A percentile compares a stretch with the other conserved stretches of the same genome.
These are phyloP conservation scores for Apiotrichum domesticum DNA, from an alignment of 1,284 basidiomycete genomes.

Conservation along the genomic window DNA sequence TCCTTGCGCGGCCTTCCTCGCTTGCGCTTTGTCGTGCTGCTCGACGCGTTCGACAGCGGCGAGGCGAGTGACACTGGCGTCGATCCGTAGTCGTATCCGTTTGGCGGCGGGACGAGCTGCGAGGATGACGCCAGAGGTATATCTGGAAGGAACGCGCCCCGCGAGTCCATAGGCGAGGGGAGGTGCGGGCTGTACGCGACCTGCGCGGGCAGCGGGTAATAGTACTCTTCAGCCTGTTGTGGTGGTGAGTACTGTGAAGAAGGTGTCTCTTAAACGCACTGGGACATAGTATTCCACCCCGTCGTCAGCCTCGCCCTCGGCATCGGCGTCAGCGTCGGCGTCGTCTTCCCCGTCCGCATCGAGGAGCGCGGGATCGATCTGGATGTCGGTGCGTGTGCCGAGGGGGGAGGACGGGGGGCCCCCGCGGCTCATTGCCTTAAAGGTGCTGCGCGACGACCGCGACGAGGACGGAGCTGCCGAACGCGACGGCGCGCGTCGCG, in stretches of 20 bases:
- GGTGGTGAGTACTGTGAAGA: neutral
- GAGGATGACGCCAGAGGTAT: conserved; percentile 4
- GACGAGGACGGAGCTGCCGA: conserved; percentile 14
- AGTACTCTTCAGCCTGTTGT: conserved; percentile 12
- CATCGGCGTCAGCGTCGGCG: conserved; percentile 17
- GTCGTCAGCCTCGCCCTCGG: conserved; percentile 19
- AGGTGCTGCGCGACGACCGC: conserved; percentile 13
- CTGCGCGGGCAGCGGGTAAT: conserved; percentile 5
- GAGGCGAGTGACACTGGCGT: conserved; percentile 2
- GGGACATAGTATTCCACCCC: conserved; percentile 19
- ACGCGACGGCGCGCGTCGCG: conserved; percentile 16
- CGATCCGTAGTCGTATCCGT: conserved; percentile 8
- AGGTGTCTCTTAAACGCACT: conserved; percentile 6
- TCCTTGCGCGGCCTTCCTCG: conserved; percentile 12
- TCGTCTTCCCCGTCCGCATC: conserved; percentile 2
- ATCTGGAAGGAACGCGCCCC: neutral
- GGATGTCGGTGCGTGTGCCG: conserved; percentile 1
- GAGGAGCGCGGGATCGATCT: conserved; percentile 14
- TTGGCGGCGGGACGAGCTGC: conserved; percentile 8
- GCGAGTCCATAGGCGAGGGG: neutral
- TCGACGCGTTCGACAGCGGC: conserved; percentile 5
- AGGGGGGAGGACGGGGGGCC: conserved; percentile 5
- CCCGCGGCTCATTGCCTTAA: neutral
- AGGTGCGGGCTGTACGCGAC: neutral
- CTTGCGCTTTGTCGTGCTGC: conserved; percentile 16